Base-by-base conservation (phyloP, 176 grass and related monocot genomes). In the Avena insularis region DNA sequence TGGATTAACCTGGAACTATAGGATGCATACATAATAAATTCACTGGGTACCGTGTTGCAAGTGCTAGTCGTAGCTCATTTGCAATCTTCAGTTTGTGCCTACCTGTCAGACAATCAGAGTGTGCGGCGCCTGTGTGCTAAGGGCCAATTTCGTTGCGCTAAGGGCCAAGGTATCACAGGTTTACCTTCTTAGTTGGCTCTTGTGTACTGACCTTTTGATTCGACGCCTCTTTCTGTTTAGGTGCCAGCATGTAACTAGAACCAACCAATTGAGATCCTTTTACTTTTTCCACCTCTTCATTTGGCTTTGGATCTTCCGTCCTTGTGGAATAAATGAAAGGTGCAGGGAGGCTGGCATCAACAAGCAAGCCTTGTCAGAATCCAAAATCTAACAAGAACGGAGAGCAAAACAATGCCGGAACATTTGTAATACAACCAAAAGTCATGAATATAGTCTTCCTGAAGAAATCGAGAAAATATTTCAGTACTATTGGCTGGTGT, bases 1-100 rank as follows among this genome's bases (percentile, higher is more conserved):
- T 97, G n/a, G 87, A 97, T 53, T 97, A 90, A 85, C 60, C 78
- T 71, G 8, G 35, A 12, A 12, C 66, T n/a, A 45, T 4, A 40
- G 38, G 9, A 13, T 50, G 48, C 63, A 47, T 61, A 36, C 36
- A 0, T 13, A 21, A 72, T 72, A 12, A 47, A 76, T 12, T 45
- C 10, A 20, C 29, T 13, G 45, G 57, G 48, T n/a, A 25, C 35
- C 6, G 48, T 82, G 4, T 23, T 68, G 49, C 7, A 77, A 59
- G 21, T 47, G 8, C 79, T 40, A 35, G 0, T 11, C 77, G 62
- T 47, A 78, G 1, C 67, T 69, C 48, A 1, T 49, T 48, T 77
- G 12, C 23, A 21, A 62, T 59, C 12, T 38, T 75, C 33, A 57
- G 11, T 82, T 11, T 46, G 31, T 53, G 4, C 20, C n/a, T n/a